Conservation (phyloP, 805 yeast species). For the Candida boleticola region DNA sequence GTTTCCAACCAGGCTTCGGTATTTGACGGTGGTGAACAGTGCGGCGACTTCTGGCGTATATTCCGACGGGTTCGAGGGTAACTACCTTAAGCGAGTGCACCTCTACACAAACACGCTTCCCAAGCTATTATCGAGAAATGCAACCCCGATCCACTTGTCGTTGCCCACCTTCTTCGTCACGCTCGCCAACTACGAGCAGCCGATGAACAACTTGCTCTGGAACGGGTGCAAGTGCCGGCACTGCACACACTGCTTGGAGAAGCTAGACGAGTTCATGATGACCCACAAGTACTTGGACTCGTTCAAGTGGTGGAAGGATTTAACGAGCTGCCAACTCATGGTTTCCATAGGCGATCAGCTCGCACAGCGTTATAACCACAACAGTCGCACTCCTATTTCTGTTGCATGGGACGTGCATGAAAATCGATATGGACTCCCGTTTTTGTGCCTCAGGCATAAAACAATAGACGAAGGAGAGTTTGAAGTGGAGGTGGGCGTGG, state of each 20-base stretch:
- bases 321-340: conserved; percentile 57
- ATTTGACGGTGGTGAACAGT: conserved; percentile 53
- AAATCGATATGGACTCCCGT: conserved; percentile 23
- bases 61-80: conserved; percentile 71
- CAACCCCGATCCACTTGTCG: conserved; percentile 43
- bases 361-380: conserved; percentile 23
- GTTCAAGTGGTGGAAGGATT: conserved; percentile 52
- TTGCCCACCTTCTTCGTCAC: conserved; percentile 62
- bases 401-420: conserved; percentile 34
- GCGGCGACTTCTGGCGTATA: conserved; percentile 58
- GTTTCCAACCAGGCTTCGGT: conserved; percentile 31
- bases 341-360: conserved; percentile 50
- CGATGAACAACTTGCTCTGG: conserved; percentile 71
- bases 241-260: conserved; percentile 49
- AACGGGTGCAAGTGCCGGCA: conserved; percentile 69
- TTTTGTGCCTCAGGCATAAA: conserved; percentile 32
- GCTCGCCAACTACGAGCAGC: conserved; percentile 65
- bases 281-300: conserved; percentile 55
- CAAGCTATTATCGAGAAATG: conserved; percentile 17
- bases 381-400: conserved; percentile 7
- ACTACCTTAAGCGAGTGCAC: conserved; percentile 57
- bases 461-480: conserved; percentile 36
- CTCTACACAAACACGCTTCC: conserved; percentile 52
- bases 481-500: conserved; percentile 37
- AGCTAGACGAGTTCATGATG: conserved; percentile 60